Evolutionary conservation across 768 basidiomycete species (phyloP).

Genomic region (Kwoniella mangroviensis): DNA sequence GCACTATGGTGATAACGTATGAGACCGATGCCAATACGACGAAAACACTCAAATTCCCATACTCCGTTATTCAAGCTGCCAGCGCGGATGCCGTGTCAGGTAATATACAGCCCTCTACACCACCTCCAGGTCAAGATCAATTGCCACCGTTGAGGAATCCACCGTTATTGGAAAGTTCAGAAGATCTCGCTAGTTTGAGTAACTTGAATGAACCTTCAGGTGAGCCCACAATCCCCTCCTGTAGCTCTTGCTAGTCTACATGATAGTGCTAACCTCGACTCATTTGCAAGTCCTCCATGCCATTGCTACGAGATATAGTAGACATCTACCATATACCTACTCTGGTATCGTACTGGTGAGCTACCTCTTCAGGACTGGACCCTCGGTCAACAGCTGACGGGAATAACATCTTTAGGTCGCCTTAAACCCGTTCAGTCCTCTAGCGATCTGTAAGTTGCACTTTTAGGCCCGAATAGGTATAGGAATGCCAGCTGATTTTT

Average conservation of each 20-base stretch:
- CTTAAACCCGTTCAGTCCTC: conserved; percentile 96
- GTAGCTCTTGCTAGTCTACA: background rate
- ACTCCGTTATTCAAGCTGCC: conserved; percentile 34
- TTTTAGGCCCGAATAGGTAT: background rate
- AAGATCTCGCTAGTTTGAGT: conserved; percentile 96
- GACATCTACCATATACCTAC: conserved; percentile 98
- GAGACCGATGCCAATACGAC: conserved; percentile 26
- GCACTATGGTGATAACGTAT: conserved; percentile 33
- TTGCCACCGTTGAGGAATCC: conserved; percentile 96
- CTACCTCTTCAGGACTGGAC: background rate
- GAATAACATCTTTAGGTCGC: conserved; percentile 65
- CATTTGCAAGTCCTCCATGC: conserved; percentile 79
- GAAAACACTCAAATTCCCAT: conserved; percentile 46
- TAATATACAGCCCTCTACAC: conserved; percentile 31
- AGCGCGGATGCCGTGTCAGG: conserved; percentile 27
- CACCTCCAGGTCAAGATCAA: conserved; percentile 47
- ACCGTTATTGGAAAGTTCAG: conserved; percentile 91
- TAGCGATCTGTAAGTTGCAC: conserved; percentile 70
- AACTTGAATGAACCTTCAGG: conserved; percentile 98
- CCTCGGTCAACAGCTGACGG: conserved; percentile 3
- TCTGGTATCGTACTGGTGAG: conserved; percentile 85
- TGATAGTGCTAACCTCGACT: no score
- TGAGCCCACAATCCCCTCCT: conserved; percentile 56
- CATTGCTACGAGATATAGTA: conserved; percentile 93
- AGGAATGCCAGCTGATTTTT: background rate